A percentile compares a stretch with the other conserved stretches of the same genome.
Evolutionary conservation across 140 eudicot species (phyloP).

Genomic region (Ambrosia hybrid): DNA sequence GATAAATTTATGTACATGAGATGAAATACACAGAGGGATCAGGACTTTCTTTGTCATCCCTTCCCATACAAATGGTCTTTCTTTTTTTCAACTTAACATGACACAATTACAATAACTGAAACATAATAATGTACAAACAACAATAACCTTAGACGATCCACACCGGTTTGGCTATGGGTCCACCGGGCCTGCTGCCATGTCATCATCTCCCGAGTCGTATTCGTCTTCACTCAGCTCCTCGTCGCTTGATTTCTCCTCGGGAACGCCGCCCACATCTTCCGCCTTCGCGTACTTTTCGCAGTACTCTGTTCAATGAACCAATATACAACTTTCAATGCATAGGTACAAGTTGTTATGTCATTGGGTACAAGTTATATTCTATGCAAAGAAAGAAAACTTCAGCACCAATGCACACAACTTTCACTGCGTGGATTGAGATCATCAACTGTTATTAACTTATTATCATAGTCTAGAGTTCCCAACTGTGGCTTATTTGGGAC

Average conservation of each 20-base stretch:
- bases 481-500: too few relatives aligned
- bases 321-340: constrained; percentile 16
- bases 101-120: constrained; percentile 20
- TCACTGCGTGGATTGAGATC: too few relatives aligned
- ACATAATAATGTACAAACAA: constrained; percentile 44
- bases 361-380: too few relatives aligned
- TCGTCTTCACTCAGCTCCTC: constrained; percentile 78
- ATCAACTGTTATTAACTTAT: too few relatives aligned
- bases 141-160: constrained; percentile 1
- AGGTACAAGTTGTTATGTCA: too few relatives aligned
- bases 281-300: constrained; percentile 84
- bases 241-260: constrained; percentile 72
- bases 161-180: constrained; percentile 49
- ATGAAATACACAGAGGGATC: constrained; percentile 24
- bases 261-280: constrained; percentile 68
- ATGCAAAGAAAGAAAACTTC: too few relatives aligned
- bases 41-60: constrained; percentile 43
- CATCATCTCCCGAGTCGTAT: constrained; percentile 76
- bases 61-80: constrained; percentile 41
- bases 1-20: constrained; percentile 46
- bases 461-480: too few relatives aligned
- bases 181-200: constrained; percentile 65
- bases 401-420: too few relatives aligned
- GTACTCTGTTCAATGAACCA: constrained; percentile 53
- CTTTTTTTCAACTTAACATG: neutral